Percentiles rank a stretch among this genome's conserved stretches.
Conservation (phyloP, 2,329 filamentous ascomycete genomes). For the Epicoccum sorghinum region DNA sequence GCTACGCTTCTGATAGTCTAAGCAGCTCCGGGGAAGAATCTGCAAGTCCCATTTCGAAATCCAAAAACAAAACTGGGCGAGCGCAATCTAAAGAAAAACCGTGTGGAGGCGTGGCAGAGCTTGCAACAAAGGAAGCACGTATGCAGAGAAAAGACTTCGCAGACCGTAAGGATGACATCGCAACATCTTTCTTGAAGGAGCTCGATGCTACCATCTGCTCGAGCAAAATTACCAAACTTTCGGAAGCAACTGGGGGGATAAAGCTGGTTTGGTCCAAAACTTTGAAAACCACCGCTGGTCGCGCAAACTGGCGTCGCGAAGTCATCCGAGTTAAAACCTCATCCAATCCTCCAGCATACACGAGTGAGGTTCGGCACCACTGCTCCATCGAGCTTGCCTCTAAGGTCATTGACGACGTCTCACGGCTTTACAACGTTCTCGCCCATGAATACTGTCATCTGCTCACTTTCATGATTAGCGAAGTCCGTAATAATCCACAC, state of each 20-base stretch:
- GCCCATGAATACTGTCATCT: conserved; percentile 97
- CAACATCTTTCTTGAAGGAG: conserved; percentile 67
- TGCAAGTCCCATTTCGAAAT: conserved; percentile 28
- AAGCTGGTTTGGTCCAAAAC: conserved; percentile 76
- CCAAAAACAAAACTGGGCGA: conserved; percentile 20
- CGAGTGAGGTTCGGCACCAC: conserved; percentile 58
- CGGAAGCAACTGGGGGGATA: conserved; percentile 71
- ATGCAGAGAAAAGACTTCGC: conserved; percentile 64
- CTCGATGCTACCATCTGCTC: conserved; percentile 70
- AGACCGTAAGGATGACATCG: conserved; percentile 65
- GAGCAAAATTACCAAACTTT: conserved; percentile 64
- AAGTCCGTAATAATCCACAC: conserved; percentile 77
- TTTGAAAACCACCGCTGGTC: conserved; percentile 78
- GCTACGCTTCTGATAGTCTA: conserved; percentile 27
- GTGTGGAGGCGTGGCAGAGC: neutral
- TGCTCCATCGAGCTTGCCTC: conserved; percentile 86
- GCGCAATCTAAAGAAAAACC: conserved; percentile 17
- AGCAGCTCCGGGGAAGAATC: conserved; percentile 29
- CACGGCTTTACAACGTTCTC: conserved; percentile 84
- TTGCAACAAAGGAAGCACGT: conserved; percentile 31
- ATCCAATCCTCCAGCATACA: conserved; percentile 28
- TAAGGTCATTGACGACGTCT: conserved; percentile 78
- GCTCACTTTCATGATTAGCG: conserved; percentile 85
- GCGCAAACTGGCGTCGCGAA: conserved; percentile 58
- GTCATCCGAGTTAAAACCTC: conserved; percentile 45